Percentiles rank a stretch among this genome's conserved stretches.
Conservation (phyloP, 352 stramenopile genomes). For the Globisporangium spiculum region DNA sequence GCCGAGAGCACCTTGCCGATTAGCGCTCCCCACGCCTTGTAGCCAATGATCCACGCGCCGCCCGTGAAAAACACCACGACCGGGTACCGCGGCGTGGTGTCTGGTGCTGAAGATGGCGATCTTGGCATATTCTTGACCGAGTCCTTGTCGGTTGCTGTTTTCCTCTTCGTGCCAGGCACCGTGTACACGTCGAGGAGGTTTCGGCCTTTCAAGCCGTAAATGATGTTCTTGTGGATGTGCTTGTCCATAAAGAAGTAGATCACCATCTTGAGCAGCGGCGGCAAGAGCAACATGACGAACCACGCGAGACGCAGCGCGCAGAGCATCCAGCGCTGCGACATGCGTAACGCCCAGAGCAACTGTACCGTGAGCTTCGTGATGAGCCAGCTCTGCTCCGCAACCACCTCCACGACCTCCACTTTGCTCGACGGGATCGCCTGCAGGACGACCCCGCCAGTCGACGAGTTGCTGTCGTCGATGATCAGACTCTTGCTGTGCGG, state of each 20-base stretch:
- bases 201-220: conserved; percentile 68
- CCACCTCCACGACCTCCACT: conserved; percentile 49
- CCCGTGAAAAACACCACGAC: conserved; percentile 90
- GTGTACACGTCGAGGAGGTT: conserved; percentile 89
- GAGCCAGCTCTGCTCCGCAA: conserved; percentile 71
- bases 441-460: conserved; percentile 24
- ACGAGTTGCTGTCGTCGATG: conserved; percentile 32
- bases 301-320: conserved; percentile 57
- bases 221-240: conserved; percentile 78
- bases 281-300: conserved; percentile 60
- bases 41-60: conserved; percentile 91
- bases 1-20: conserved; percentile 75
- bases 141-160: conserved; percentile 12
- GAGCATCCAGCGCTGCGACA: conserved; percentile 70
- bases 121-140: conserved; percentile 10
- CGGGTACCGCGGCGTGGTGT: conserved; percentile 37
- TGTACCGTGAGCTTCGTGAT: conserved; percentile 68
- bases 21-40: conserved; percentile 90
- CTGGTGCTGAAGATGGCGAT: background rate
- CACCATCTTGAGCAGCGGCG: conserved; percentile 50
- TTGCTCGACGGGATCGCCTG: conserved; percentile 46
- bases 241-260: conserved; percentile 52
- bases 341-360: conserved; percentile 64
- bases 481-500: conserved; percentile 52
- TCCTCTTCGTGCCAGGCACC: conserved; percentile 20